phyloP scores from a whole-genome alignment of 2,329 filamentous ascomycete genomes.

The Fusarium paranaense region DNA sequence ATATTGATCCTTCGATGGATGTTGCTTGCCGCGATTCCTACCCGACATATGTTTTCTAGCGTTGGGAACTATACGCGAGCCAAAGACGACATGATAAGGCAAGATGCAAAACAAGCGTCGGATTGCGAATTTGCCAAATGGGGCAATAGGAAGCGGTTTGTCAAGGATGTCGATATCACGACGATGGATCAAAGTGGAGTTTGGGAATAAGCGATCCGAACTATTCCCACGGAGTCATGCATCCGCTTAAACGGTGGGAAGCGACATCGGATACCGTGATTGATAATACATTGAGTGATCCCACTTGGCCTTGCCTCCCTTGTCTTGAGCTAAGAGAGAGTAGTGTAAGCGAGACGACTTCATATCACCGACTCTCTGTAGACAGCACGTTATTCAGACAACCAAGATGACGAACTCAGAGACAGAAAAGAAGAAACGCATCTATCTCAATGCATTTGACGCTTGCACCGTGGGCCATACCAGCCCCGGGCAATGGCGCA shows the following conservation, averaged over 20 bases:
- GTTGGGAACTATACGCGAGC: not conserved
- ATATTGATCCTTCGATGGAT: not conserved
- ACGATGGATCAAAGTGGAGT: not conserved
- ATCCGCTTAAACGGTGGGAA: not conserved
- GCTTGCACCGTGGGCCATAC: slow-evolving; percentile 22
- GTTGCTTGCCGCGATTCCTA: not conserved
- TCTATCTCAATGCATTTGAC: slow-evolving; percentile 29
- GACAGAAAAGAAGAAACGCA: slow-evolving; percentile 6
- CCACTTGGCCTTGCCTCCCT: not conserved
- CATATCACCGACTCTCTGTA: not conserved
- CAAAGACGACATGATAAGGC: not conserved
- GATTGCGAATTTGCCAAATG: slow-evolving; percentile 17
- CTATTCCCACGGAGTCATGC: not conserved
- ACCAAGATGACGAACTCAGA: not conserved
- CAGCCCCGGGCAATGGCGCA: slow-evolving; percentile 28
- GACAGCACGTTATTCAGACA: not conserved
- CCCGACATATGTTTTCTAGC: not conserved
- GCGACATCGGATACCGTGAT: not conserved
- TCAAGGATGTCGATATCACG: not conserved
- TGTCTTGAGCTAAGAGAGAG: not conserved
- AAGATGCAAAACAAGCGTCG: slow-evolving; percentile 13
- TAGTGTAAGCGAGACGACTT: not conserved
- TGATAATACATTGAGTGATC: not conserved
- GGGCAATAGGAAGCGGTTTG: not conserved
- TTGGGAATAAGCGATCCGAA: not conserved